Evolutionary conservation across 2,329 filamentous ascomycete genomes (phyloP).

Genomic region (Penicillium vulpinum): DNA sequence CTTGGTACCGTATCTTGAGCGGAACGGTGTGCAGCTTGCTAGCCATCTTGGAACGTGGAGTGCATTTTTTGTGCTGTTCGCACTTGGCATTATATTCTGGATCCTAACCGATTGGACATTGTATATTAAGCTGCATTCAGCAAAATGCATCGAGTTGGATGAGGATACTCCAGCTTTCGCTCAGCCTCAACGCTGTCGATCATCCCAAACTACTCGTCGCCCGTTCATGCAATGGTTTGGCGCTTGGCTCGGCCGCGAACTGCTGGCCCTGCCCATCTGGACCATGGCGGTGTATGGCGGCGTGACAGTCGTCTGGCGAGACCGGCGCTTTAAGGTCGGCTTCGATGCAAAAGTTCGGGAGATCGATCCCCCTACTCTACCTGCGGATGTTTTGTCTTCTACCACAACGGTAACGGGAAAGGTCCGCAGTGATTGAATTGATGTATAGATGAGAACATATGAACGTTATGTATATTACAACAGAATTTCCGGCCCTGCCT

Average conservation of each 20-base stretch:
- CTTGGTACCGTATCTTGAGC: constrained; percentile 60
- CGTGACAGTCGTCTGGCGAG: constrained; percentile 82
- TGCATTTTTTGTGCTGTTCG: constrained; percentile 66
- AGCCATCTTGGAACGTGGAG: constrained; percentile 65
- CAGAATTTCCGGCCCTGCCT: background rate
- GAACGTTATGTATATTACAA: constrained; percentile 11
- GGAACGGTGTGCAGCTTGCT: constrained; percentile 40
- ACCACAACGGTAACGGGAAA: constrained; percentile 14
- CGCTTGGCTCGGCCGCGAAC: constrained; percentile 83
- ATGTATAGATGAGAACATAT: constrained; percentile 7
- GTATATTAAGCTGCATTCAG: constrained; percentile 73
- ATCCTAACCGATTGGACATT: constrained; percentile 71
- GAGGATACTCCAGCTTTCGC: constrained; percentile 74
- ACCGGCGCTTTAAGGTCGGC: constrained; percentile 75
- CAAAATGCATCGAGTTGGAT: constrained; percentile 68
- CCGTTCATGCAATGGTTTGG: constrained; percentile 69
- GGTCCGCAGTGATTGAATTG: constrained; percentile 23
- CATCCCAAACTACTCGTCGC: constrained; percentile 47
- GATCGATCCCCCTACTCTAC: constrained; percentile 34
- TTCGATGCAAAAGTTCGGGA: constrained; percentile 79
- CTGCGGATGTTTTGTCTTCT: constrained; percentile 27
- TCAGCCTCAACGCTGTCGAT: constrained; percentile 47
- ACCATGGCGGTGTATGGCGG: constrained; percentile 86
- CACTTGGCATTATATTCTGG: constrained; percentile 67
- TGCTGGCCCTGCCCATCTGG: constrained; percentile 86